phyloP scores from a whole-genome alignment of 306 rosid genomes.

The Astragalus glycyphyllos region DNA sequence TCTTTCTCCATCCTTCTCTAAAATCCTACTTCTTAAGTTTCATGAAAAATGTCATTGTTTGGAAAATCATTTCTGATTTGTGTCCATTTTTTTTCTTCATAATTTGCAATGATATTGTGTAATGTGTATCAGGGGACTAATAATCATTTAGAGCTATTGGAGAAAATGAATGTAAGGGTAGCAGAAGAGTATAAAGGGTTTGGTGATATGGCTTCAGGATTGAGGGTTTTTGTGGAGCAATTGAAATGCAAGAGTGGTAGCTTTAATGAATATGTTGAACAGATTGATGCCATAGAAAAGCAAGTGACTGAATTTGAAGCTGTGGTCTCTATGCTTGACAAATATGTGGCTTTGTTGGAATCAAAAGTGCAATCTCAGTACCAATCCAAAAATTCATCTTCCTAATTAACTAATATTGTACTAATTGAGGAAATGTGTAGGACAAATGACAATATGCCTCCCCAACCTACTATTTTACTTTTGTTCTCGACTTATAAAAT shows the following conservation, averaged over 20 bases:
- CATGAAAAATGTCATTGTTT: background rate
- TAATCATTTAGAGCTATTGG: slow-evolving; percentile 81
- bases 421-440: background rate
- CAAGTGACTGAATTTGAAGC: slow-evolving; percentile 94
- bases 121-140: slow-evolving; percentile 64
- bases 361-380: slow-evolving; percentile 62
- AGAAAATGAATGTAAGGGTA: slow-evolving; percentile 81
- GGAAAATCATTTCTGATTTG: slow-evolving; percentile 4
- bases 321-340: slow-evolving; percentile 81
- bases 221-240: slow-evolving; percentile 88
- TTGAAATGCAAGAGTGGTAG: slow-evolving; percentile 72
- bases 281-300: slow-evolving; percentile 77
- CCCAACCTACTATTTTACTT: background rate
- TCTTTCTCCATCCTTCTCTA: slow-evolving; percentile 14
- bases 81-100: slow-evolving; percentile 10
- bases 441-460: background rate
- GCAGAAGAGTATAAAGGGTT: slow-evolving; percentile 82
- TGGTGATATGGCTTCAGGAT: slow-evolving; percentile 90
- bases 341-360: slow-evolving; percentile 68
- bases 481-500: background rate
- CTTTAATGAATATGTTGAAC: slow-evolving; percentile 73
- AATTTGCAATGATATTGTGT: slow-evolving; percentile 1
- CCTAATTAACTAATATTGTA: slow-evolving; percentile 34
- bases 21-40: slow-evolving; percentile 10
- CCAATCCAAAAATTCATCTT: slow-evolving; percentile 53